Evolutionary conservation across 768 basidiomycete species (phyloP).

Genomic region (Auricularia cornea): DNA sequence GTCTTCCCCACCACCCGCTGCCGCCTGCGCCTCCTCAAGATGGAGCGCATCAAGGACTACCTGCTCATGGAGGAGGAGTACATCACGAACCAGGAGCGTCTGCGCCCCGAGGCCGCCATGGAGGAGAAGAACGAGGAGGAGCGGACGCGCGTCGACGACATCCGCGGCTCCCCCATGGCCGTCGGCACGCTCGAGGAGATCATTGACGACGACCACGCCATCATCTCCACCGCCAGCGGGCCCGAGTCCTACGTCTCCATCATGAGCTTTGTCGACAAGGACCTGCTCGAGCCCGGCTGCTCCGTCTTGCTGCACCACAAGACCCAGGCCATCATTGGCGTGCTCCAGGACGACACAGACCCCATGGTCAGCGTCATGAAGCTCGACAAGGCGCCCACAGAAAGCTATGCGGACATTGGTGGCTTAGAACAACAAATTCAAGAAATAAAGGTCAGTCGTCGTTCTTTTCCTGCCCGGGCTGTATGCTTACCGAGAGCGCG

Average conservation of each 20-base stretch:
- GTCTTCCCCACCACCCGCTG: slow-evolving; percentile 94
- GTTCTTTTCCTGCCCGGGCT: slow-evolving; percentile 12
- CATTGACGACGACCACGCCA: slow-evolving; percentile 98
- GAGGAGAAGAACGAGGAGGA: slow-evolving; percentile 98
- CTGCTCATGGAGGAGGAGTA: slow-evolving; percentile 93
- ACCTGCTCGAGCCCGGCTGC: slow-evolving; percentile 92
- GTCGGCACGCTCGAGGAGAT: slow-evolving; percentile 97
- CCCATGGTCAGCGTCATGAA: slow-evolving; percentile 99
- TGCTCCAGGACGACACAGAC: slow-evolving; percentile 89
- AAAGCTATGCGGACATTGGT: slow-evolving; percentile 98
- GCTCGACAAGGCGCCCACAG: slow-evolving; percentile 96
- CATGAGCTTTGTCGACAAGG: slow-evolving; percentile 98
- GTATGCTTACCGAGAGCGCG: neutral
- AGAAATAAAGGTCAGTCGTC: slow-evolving; percentile 95
- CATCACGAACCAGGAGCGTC: slow-evolving; percentile 82
- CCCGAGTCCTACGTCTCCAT: slow-evolving; percentile 97
- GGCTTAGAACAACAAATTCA: slow-evolving; percentile 95
- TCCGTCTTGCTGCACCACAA: slow-evolving; percentile 94
- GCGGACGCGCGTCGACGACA: slow-evolving; percentile 83
- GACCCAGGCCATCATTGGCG: slow-evolving; percentile 89
- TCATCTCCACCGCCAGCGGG: slow-evolving; percentile 88
- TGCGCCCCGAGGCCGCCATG: slow-evolving; percentile 77
- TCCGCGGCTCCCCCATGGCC: slow-evolving; percentile 95
- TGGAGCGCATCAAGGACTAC: slow-evolving; percentile 98
- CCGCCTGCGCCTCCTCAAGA: slow-evolving; percentile 88